A percentile compares a stretch with the other conserved stretches of the same genome.
phyloP scores from a whole-genome alignment of 768 basidiomycete species.

The Hygrophorus russula region DNA sequence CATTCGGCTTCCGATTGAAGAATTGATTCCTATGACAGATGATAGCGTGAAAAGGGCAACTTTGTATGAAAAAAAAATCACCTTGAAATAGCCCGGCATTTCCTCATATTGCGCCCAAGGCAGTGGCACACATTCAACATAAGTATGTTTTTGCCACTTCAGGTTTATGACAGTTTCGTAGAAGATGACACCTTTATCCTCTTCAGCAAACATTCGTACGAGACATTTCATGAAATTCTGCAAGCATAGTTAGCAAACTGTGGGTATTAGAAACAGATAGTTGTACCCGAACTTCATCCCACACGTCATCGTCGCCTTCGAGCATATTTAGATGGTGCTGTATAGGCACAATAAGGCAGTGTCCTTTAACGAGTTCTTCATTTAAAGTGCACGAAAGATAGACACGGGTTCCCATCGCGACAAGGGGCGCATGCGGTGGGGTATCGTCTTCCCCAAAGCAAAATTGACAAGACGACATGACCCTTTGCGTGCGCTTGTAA shows the following conservation, averaged over 20 bases:
- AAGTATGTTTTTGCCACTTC: conserved; percentile 84
- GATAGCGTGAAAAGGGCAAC: not conserved
- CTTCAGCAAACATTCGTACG: conserved; percentile 88
- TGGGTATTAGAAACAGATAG: not conserved
- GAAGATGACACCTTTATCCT: conserved; percentile 91
- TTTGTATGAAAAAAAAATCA: conserved; percentile 16
- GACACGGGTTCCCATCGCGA: conserved; percentile 83
- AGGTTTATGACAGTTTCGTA: conserved; percentile 87
- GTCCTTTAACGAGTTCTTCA: conserved; percentile 86
- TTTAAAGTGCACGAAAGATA: conserved; percentile 85
- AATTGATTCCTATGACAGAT: conserved; percentile 68
- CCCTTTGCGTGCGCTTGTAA: conserved; percentile 91
- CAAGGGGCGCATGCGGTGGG: conserved; percentile 74
- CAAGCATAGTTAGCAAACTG: conserved; percentile 3
- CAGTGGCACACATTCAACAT: conserved; percentile 88
- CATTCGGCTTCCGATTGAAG: conserved; percentile 89
- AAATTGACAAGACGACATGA: conserved; percentile 72
- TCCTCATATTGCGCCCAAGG: conserved; percentile 82
- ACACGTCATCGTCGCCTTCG: conserved; percentile 94
- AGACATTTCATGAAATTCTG: conserved; percentile 85
- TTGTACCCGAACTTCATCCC: conserved; percentile 90
- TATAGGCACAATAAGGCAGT: conserved; percentile 92
- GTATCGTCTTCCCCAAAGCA: conserved; percentile 92
- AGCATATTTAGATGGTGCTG: conserved; percentile 88
- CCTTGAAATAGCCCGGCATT: conserved; percentile 90